Evolutionary conservation across 345 rosid species (phyloP), one percentile per base, ranked within the genome.

Genomic region (Garcia nutans): DNA sequence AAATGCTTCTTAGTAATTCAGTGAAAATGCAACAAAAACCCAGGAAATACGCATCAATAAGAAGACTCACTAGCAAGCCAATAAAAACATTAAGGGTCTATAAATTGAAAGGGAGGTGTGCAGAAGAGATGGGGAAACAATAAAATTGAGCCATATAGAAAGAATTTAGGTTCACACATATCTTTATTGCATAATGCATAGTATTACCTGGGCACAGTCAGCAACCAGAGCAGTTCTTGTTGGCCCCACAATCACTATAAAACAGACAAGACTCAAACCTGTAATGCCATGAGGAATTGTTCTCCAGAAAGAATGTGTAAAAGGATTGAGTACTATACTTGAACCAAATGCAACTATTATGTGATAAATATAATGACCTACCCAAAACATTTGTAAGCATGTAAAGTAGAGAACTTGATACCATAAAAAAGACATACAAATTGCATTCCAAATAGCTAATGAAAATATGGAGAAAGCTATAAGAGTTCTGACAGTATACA

Each of bases 401-500:
- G 28, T 5, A 57, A 5, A 44, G 20, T n/a, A 71, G 8, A 44
- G 41, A 61, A 52, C 26, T 71, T 52, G 20, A 33, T 37, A 52
- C 16, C 52, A 72, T 28, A 57, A 63, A 17, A 22, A 37, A 69
- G 37, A 42, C 64, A 49, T 16, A 31, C 59, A 55, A 42, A 56
- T 5, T 24, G 37, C 67, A 62, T 74, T 76, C 63, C 71, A 74
- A 63, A 42, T 37, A 44, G 33, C 44, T 22, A 58, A 11, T 44
- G 57, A 54, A 71, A 71, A 56, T 71, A 75, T 59, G 16, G 57
- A 71, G 65, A 37, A 71, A 62, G 67, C 77, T 71, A 77, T 41
- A 59, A 54, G 44, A 52, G 44, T 33, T n/a, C 55, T 33, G 70
- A 52, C 71, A 61, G 37, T 64, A 24, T 65, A 62, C 13, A 13